Conservation (phyloP, 2,329 filamentous ascomycete genomes). For the Lecanoromycetidae sp. region DNA sequence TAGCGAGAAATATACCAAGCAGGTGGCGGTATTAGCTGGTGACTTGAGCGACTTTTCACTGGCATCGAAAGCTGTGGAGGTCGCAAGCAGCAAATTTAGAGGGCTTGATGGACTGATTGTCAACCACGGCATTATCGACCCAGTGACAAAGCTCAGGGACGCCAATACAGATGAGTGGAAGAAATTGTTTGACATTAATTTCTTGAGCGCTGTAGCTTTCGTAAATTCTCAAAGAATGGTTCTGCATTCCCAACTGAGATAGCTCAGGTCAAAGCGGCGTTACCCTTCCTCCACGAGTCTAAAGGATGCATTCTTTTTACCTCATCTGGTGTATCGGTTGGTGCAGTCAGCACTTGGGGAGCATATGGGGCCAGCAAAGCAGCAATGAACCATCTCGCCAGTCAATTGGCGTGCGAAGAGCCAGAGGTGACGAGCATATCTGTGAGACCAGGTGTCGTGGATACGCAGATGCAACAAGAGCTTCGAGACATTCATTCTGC, state of each 20-base stretch:
- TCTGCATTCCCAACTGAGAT: slow-evolving; percentile 3
- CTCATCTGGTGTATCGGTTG: slow-evolving; percentile 63
- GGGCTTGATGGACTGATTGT: slow-evolving; percentile 69
- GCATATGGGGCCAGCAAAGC: slow-evolving; percentile 76
- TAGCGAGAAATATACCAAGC: slow-evolving; percentile 40
- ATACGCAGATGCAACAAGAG: slow-evolving; percentile 82
- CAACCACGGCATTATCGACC: slow-evolving; percentile 75
- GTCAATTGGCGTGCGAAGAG: slow-evolving; percentile 65
- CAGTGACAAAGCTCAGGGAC: slow-evolving; percentile 58
- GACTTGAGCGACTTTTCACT: slow-evolving; percentile 44
- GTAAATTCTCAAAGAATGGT: slow-evolving; percentile 40
- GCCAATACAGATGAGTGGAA: slow-evolving; percentile 63
- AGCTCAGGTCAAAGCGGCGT: slow-evolving; percentile 53
- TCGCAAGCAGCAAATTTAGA: slow-evolving; percentile 56
- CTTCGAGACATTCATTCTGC: slow-evolving; percentile 60
- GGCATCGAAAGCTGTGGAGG: slow-evolving; percentile 49
- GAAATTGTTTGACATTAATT: slow-evolving; percentile 65
- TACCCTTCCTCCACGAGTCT: slow-evolving; percentile 55
- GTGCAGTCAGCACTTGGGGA: slow-evolving; percentile 60
- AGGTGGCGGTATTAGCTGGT: slow-evolving; percentile 45
- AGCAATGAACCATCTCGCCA: slow-evolving; percentile 65
- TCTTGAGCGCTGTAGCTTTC: slow-evolving; percentile 70
- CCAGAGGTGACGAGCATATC: slow-evolving; percentile 60
- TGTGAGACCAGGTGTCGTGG: slow-evolving; percentile 66
- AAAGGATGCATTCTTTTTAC: slow-evolving; percentile 64